Base-by-base conservation (phyloP, 306 rosid genomes). In the Carpinus fangiana region DNA sequence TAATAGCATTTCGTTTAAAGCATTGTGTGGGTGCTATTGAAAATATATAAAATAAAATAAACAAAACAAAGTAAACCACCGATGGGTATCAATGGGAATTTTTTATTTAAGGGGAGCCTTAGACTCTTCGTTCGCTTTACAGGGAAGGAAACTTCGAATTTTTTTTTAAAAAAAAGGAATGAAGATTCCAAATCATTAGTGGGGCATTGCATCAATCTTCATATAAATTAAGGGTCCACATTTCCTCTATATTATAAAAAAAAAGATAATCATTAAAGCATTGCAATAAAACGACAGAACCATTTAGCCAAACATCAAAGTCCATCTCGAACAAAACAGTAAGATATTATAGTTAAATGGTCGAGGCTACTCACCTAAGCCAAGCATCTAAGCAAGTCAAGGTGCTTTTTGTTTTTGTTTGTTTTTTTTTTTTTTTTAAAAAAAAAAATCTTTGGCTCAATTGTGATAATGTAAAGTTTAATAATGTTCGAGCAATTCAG, bases 111-210 rank as follows among this genome's bases (percentile, higher is more conserved):
- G 21, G 12, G 43, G 16, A 16, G 41, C 70, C 31, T 6, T 28
- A 8, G n/a, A n/a, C n/a, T n/a, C n/a, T n/a, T n/a, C n/a, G 62
- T 62, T 62, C 8, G 69, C 69, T 14, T 13, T 62, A 36, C 46
- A 6, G 31, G 43, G 46, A 64, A 16, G 21, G 41, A 55, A 55
- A 57, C 9, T 73, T 28, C 2, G 21, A 17, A 55, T 43, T 23
- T 23, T 23, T 23, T 23, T 23, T 23, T 70, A 57, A 57, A 14
- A 64, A 64, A 7, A 2, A 31, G 31, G 34, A 64, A 8, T 43
- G 43, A 69, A 85, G 78, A 79, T 79, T 85, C 84, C 86, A 67
- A 79, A 79, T 79, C 79, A 79, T 76, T 73, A 48, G 70, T 12
- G 62, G 73, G 81, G 75, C 87, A 79, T 57, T 81, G 57, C 72